Conservation (phyloP, 805 yeast species). For the Monosporozyma servazzii region DNA sequence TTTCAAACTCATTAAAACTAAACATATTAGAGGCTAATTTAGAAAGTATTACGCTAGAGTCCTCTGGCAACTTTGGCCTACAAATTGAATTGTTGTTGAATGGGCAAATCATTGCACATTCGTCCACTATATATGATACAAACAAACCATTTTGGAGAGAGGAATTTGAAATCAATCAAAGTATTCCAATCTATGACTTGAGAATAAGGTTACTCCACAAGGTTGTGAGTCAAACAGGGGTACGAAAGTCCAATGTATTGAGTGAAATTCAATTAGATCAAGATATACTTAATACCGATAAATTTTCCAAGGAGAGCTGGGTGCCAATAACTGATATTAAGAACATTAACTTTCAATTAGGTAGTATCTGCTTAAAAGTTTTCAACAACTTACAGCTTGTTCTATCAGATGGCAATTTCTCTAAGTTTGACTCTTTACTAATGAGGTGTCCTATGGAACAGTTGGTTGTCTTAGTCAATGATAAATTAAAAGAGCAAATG, state of each 20-base stretch:
- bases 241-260: conserved; percentile 12
- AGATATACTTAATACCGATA: conserved; percentile 17
- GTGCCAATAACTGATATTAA: conserved; percentile 37
- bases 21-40: conserved; percentile 61
- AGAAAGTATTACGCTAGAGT: conserved; percentile 16
- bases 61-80: conserved; percentile 13
- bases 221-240: conserved; percentile 31
- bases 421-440: conserved; percentile 49
- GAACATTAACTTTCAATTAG: conserved; percentile 38
- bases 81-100: conserved; percentile 70
- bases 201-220: conserved; percentile 37
- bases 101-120: conserved; percentile 69
- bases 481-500: not conserved
- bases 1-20: conserved; percentile 44
- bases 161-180: conserved; percentile 52
- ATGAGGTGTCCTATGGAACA: conserved; percentile 29
- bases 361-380: conserved; percentile 47
- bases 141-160: conserved; percentile 78
- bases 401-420: conserved; percentile 51
- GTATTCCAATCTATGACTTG: conserved; percentile 42
- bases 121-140: conserved; percentile 48
- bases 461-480: not conserved
- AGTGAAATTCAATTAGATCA: conserved; percentile 41
- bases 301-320: conserved; percentile 27
- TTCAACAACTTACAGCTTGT: conserved; percentile 45